Evolutionary conservation across 2,329 filamentous ascomycete genomes (phyloP).

Genomic region (Aspergillus sergii): DNA sequence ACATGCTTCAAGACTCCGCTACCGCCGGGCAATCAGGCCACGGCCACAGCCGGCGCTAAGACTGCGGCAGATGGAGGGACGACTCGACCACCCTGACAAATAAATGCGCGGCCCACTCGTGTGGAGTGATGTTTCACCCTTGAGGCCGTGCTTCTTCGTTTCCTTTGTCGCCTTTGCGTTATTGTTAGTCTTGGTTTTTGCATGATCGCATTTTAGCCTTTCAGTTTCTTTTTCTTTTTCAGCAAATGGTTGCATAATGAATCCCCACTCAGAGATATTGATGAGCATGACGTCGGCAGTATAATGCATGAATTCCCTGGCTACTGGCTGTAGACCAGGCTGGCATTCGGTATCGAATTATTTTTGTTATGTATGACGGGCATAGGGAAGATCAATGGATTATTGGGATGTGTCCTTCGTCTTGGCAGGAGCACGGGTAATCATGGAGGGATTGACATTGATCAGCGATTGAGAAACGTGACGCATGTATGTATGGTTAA

Average conservation of each 20-base stretch:
- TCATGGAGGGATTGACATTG: neutral
- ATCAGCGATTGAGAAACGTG: neutral
- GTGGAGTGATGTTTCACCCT: slow-evolving; percentile 2
- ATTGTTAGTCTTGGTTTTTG: slow-evolving; percentile 6
- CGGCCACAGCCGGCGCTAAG: slow-evolving; percentile 22
- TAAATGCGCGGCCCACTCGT: neutral
- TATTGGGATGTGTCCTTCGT: neutral
- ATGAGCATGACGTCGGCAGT: slow-evolving; percentile 22
- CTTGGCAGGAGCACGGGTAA: neutral
- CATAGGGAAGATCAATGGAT: neutral
- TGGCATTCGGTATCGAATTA: slow-evolving; percentile 1
- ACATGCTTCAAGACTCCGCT: slow-evolving; percentile 68
- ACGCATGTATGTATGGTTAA: neutral
- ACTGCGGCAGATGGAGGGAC: slow-evolving; percentile 32
- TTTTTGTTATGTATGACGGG: slow-evolving; percentile 4
- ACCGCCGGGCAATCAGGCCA: slow-evolving; percentile 60
- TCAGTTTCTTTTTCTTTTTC: slow-evolving; percentile 8
- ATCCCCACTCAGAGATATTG: slow-evolving; percentile 24
- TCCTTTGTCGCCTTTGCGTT: neutral
- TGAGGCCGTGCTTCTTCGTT: neutral
- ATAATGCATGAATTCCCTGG: slow-evolving; percentile 15
- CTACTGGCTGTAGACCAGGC: slow-evolving; percentile 1
- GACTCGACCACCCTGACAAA: slow-evolving; percentile 35
- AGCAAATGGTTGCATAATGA: slow-evolving; percentile 17
- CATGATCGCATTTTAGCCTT: slow-evolving; percentile 8